These are phyloP conservation scores for Xylaria cubensis DNA, from an alignment of 495 filamentous ascomycete genomes.

Conservation along the genomic window DNA sequence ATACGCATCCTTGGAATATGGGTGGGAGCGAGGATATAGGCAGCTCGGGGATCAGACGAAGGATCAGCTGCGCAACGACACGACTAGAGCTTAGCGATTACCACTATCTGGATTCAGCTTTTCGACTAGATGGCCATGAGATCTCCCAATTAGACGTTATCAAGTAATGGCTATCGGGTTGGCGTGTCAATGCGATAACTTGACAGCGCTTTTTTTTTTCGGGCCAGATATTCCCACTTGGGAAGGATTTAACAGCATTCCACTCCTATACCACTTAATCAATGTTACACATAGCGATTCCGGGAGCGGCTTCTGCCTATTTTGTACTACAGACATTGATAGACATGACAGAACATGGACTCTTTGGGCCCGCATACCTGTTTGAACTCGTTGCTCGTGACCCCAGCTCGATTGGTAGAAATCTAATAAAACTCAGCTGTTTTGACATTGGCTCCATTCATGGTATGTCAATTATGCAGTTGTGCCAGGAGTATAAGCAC, in stretches of 20 bases:
- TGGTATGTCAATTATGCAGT: neutral
- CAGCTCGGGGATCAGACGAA: neutral
- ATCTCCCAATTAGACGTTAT: neutral
- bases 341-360: slow-evolving; percentile 14
- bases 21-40: neutral
- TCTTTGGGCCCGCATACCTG: neutral
- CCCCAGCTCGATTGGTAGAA: neutral
- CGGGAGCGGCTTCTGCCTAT: slow-evolving; percentile 10
- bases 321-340: slow-evolving; percentile 24
- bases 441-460: neutral
- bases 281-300: slow-evolving; percentile 15
- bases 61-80: neutral
- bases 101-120: neutral
- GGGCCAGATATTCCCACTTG: neutral
- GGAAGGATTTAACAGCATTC: slow-evolving; percentile 2
- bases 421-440: neutral
- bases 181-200: neutral
- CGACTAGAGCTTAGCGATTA: neutral
- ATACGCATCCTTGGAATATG: slow-evolving; percentile 7
- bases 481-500: neutral
- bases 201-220: slow-evolving; percentile 1
- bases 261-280: slow-evolving; percentile 12
- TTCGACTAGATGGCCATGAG: slow-evolving; percentile 4
- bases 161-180: neutral
- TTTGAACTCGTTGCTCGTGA: neutral